phyloP scores from a whole-genome alignment of 2,329 filamentous ascomycete genomes.

The Periconia sp. region DNA sequence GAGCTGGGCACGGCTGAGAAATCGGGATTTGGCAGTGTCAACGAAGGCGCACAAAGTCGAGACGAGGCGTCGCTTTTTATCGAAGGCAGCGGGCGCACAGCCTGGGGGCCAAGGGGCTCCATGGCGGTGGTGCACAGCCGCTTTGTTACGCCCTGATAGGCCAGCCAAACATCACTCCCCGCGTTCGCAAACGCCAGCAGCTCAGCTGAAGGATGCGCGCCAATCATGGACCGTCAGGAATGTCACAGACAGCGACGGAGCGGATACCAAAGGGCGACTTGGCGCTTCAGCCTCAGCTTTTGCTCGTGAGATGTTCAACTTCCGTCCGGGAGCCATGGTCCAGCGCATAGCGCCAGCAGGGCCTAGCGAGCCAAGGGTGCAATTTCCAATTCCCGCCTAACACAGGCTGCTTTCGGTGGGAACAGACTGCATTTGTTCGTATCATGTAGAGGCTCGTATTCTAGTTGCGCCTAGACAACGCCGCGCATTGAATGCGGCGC shows the following conservation, averaged over 20 bases:
- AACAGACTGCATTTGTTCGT: conserved; percentile 10
- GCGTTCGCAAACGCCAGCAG: conserved; percentile 12
- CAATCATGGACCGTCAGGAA: conserved; percentile 5
- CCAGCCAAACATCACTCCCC: conserved; percentile 4
- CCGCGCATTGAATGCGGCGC: conserved; percentile 9
- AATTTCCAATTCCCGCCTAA: conserved; percentile 21
- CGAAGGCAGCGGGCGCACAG: conserved; percentile 10
- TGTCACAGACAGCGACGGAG: too few relatives aligned
- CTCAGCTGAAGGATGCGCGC: conserved; percentile 16
- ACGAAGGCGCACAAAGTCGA: conserved; percentile 2
- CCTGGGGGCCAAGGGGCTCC: conserved; percentile 9
- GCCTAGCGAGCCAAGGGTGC: conserved; percentile 27
- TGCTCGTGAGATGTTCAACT: too few relatives aligned
- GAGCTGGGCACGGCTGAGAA: conserved; percentile 15
- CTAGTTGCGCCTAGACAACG: conserved; percentile 6
- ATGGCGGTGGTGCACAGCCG: conserved; percentile 17
- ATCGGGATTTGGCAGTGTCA: too few relatives aligned
- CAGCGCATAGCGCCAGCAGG: conserved; percentile 19
- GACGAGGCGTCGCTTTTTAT: conserved; percentile 17
- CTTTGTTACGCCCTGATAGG: conserved; percentile 12
- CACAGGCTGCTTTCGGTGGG: conserved; percentile 13
- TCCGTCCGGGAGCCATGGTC: conserved; percentile 4
- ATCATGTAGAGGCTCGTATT: conserved; percentile 17
- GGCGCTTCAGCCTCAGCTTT: conserved; percentile 19
- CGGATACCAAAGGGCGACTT: not conserved